Evolutionary conservation across 805 yeast species (phyloP), one percentile per base, ranked within the genome.

Genomic region (Hanseniaspora hatyaiensis): DNA sequence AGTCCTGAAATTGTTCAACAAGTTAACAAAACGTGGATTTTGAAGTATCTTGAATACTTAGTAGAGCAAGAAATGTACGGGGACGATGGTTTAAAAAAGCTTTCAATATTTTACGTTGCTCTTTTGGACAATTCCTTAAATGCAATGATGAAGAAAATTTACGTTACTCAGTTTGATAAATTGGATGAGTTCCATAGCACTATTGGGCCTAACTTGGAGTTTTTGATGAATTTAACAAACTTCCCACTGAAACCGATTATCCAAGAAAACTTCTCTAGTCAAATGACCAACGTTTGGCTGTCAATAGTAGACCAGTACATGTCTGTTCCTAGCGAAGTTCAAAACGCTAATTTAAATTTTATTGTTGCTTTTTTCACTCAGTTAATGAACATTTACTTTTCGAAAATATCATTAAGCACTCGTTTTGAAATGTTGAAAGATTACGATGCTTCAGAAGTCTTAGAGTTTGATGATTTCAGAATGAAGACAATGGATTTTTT

Each of bases 401-500:
- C 69, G 2, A 85, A 86, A 54, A 68, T 77, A 3, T 80, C 74
- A 40, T 57, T 74, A 8, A 19, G 51, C n/a, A 55, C 61, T 41
- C 58, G 72, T 20, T 67, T 65, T 16, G 63, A 66, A 15, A 55
- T 62, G 4, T 52, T 62, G 6, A 68, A 66, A 31, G 57, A 60
- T 4, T 55, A 57, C 6, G 59, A 60, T 2, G 56, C 54, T 15
- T 57, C 56, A 19, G 57, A 51, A 18, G 50, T 60, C 3, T 59
- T 61, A 49, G 94, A 81, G 53, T 84, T 87, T 56, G 62, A 64
- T 19, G 71, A 76, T 22, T 89, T 77, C 61, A 71, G 96, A 54
- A 65, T 75, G 28, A 89, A 82, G 52, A 80, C 82, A 8, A 73
- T 80, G 1, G 97, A 92, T 54, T 68, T 88, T 32, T 74, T 84